These are phyloP conservation scores for Nectriaceae sp. DNA, from an alignment of 2,329 filamentous ascomycete genomes.

Conservation along the genomic window DNA sequence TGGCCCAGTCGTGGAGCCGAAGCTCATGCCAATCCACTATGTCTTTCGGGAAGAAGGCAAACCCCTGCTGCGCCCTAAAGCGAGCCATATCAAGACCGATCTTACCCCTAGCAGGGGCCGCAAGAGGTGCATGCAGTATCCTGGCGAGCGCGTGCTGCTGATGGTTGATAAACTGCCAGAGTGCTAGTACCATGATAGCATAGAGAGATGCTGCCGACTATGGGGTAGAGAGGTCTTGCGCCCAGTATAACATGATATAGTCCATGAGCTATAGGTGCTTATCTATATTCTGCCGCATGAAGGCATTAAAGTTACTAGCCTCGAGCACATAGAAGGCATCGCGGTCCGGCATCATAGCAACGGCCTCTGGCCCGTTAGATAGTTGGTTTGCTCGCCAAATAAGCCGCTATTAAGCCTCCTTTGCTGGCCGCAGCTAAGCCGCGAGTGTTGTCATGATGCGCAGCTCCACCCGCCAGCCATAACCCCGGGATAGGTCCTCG, in stretches of 20 bases:
- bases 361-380: conserved; percentile 1
- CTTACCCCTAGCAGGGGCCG: conserved; percentile 3
- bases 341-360: conserved; percentile 1
- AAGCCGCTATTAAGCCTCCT: conserved; percentile 4
- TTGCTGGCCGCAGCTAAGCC: conserved; percentile 2
- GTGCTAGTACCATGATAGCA: no score
- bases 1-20: conserved; percentile 5
- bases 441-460: conserved; percentile 3
- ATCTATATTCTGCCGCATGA: no score
- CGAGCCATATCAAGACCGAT: conserved; percentile 5
- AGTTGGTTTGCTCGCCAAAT: conserved; percentile 1
- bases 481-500: no score
- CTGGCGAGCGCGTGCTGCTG: conserved; percentile 3
- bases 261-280: conserved; percentile 3
- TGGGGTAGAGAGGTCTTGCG: conserved; percentile 2
- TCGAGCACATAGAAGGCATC: no score
- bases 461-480: conserved; percentile 4
- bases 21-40: conserved; percentile 6
- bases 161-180: conserved; percentile 4
- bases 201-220: no score
- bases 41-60: conserved; percentile 7
- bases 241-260: conserved; percentile 5
- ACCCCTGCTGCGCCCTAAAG: conserved; percentile 5
- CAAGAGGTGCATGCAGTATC: no score
- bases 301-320: conserved; percentile 2